Conservation (phyloP, 768 basidiomycete genomes). For the Suillus brevipes region DNA sequence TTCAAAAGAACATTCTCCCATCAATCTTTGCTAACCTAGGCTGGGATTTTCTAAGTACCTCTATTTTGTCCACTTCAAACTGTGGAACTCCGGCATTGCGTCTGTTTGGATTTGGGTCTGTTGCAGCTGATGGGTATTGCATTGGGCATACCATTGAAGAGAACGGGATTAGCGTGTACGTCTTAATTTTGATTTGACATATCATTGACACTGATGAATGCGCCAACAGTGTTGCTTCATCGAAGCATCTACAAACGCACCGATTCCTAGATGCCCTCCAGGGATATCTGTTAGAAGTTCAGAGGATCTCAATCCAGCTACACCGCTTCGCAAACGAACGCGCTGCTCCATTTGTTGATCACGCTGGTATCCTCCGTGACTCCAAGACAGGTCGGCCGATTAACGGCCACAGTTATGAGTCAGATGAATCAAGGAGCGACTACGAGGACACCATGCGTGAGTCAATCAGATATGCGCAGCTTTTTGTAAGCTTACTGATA, state of each 20-base stretch:
- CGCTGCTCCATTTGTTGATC: slow-evolving; percentile 78
- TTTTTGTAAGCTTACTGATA: slow-evolving; percentile 5
- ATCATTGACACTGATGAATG: not conserved
- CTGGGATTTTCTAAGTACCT: slow-evolving; percentile 77
- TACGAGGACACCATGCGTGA: too few species aligned
- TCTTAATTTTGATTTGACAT: slow-evolving; percentile 5
- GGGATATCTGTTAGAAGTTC: slow-evolving; percentile 79
- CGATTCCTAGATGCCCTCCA: slow-evolving; percentile 86
- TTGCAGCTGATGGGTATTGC: slow-evolving; percentile 92
- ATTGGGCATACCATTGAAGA: slow-evolving; percentile 99
- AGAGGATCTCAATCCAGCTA: slow-evolving; percentile 75
- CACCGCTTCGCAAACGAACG: slow-evolving; percentile 85
- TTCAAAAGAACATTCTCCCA: slow-evolving; percentile 36
- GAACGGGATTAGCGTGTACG: slow-evolving; percentile 81
- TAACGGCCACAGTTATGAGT: slow-evolving; percentile 41
- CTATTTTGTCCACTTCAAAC: slow-evolving; percentile 94
- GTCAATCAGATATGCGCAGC: slow-evolving; percentile 30
- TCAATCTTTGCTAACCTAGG: slow-evolving; percentile 86
- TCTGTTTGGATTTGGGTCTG: slow-evolving; percentile 93
- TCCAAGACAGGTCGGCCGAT: slow-evolving; percentile 76
- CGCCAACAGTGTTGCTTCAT: slow-evolving; percentile 71
- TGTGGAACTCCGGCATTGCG: slow-evolving; percentile 94
- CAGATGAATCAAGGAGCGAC: slow-evolving; percentile 43
- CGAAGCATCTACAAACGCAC: slow-evolving; percentile 92
- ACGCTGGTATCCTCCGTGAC: slow-evolving; percentile 69